Evolutionary conservation across 805 yeast genomes (phyloP).

Genomic region (Pichia ethanolica): DNA sequence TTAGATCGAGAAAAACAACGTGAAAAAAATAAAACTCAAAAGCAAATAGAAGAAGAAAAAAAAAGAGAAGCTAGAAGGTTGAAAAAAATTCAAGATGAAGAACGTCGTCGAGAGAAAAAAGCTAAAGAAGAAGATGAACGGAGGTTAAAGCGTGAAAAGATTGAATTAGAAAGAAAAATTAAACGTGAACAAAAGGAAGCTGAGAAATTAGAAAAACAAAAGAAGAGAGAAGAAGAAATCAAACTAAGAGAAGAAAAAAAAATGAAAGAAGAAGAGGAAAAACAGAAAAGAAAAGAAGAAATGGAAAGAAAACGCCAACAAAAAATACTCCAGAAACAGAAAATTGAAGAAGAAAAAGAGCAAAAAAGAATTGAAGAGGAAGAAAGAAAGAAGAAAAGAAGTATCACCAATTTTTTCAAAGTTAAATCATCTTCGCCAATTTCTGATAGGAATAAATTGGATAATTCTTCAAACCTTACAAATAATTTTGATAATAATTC

Average conservation of each 20-base stretch:
- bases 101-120: conserved; percentile 9
- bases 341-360: conserved; percentile 19
- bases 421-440: conserved; percentile 6
- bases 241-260: conserved; percentile 26
- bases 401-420: conserved; percentile 30
- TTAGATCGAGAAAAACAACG: conserved; percentile 5
- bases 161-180: conserved; percentile 10
- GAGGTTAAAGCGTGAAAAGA: conserved; percentile 8
- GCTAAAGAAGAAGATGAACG: conserved; percentile 12
- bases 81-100: conserved; percentile 9
- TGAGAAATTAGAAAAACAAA: conserved; percentile 23
- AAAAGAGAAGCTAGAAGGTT: not conserved
- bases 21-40: not conserved
- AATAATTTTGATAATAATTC: too few relatives aligned
- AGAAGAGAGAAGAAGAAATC: conserved; percentile 15
- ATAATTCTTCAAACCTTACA: not conserved
- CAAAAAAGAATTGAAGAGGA: conserved; percentile 18
- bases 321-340: conserved; percentile 22
- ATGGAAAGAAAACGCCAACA: conserved; percentile 23
- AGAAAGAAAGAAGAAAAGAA: conserved; percentile 21
- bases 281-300: conserved; percentile 24
- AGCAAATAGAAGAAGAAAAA: conserved; percentile 9
- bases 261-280: conserved; percentile 22
- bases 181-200: conserved; percentile 20
- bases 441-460: not conserved